Evolutionary conservation across 1,139 yeast species (phyloP), one percentile per base, ranked within the genome.

Genomic region (Wickerhamomyces sp.): DNA sequence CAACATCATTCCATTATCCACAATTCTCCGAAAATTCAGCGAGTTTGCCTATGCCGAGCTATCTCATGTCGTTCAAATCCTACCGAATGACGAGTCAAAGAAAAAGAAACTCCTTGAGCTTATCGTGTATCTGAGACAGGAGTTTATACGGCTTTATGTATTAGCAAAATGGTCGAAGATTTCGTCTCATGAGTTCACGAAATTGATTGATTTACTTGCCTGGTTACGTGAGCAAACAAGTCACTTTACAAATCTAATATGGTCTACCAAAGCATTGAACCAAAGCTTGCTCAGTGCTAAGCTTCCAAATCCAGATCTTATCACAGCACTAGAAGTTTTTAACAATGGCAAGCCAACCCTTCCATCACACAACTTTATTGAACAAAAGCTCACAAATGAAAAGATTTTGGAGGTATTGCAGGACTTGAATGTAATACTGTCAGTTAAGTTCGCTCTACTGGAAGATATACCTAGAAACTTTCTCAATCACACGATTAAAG

Each of bases 161-260:
- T 62, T 91, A 32, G 75, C 83, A 30, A 88, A 88, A 58, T 91
- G 97, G 97, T 76, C 95, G 2, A 54, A 55, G 28, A 69, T 73
- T 22, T 78, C 76, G 22, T 70, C 89, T 11, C 69, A 75, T 35
- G 87, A 83, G 37, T 78, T 89, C 37, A 75, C 81, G 25, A 71
- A 71, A 37, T 66, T 88, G 46, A 88, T 91, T 39, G 97, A 91
- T 59, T 68, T 89, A 18, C 75, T 91, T 42, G 83, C 85, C 41
- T 89, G 95, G 93, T 68, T 89, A 31, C 68, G 94, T 42, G 88
- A 86, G 40, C 94, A 88, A 47, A 78, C 81, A 44, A 76, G 77
- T 55, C 73, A 81, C 37, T 77, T 75, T 37, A 61, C 70, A 32
- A 87, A 85, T 40, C 77, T 82, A 37, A 69, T 68, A 32, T 75